Evolutionary conservation across 2,329 filamentous ascomycete genomes (phyloP).

Genomic region (Claviceps monticola): DNA sequence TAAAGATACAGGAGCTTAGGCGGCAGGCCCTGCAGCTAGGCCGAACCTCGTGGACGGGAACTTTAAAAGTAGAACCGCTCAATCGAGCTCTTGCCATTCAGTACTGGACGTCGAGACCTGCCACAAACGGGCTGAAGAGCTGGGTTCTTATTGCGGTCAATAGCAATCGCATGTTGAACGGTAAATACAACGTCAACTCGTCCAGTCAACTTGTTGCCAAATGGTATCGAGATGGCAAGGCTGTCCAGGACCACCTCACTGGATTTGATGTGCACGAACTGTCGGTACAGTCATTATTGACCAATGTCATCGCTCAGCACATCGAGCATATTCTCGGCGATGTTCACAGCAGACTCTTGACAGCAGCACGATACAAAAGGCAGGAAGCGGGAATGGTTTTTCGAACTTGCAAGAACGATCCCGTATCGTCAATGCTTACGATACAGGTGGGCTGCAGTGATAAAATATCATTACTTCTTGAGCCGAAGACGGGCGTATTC

Average conservation of each 20-base stretch:
- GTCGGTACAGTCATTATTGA: conserved; percentile 61
- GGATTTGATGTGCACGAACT: conserved; percentile 51
- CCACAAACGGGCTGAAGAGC: conserved; percentile 51
- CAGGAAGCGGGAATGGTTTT: conserved; percentile 45
- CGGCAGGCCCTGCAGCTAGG: conserved; percentile 62
- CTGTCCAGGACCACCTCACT: conserved; percentile 56
- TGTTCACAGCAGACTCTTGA: conserved; percentile 46
- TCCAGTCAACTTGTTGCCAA: conserved; percentile 48
- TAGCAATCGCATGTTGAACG: conserved; percentile 41
- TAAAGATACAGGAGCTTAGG: conserved; percentile 74
- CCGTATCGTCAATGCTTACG: conserved; percentile 51
- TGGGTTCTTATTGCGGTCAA: conserved; percentile 83
- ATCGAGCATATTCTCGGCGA: conserved; percentile 55
- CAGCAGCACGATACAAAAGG: conserved; percentile 46
- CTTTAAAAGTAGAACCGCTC: conserved; percentile 62
- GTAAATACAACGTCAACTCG: conserved; percentile 24
- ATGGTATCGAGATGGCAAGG: conserved; percentile 76
- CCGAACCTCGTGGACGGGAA: conserved; percentile 61
- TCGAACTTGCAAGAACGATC: conserved; percentile 43
- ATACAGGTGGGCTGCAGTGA: conserved; percentile 56
- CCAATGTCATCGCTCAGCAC: conserved; percentile 62
- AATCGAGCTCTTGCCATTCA: conserved; percentile 76
- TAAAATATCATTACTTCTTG: conserved; percentile 50
- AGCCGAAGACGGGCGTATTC: conserved; percentile 66
- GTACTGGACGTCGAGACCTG: conserved; percentile 62